Evolutionary conservation across 805 yeast species (phyloP).

Genomic region (Candida dendrica): DNA sequence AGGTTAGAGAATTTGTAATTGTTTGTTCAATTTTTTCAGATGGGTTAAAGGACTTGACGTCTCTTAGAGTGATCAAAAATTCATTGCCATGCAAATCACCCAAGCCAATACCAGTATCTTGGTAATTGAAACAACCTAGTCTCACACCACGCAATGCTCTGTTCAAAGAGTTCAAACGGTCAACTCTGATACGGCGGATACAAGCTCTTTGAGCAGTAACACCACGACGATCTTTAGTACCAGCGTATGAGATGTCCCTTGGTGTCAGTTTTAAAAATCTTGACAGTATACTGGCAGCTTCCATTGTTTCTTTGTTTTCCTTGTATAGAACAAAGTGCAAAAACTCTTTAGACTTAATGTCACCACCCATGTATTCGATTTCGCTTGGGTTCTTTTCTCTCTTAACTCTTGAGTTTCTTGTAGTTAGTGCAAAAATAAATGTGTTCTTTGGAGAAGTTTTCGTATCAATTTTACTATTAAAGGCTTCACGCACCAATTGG

Average conservation of each 20-base stretch:
- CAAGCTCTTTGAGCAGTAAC: constrained; percentile 84
- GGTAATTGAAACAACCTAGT: constrained; percentile 73
- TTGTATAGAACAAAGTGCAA: constrained; percentile 79
- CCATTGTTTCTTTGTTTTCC: constrained; percentile 97
- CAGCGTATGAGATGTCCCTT: constrained; percentile 72
- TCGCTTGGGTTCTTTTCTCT: constrained; percentile 29
- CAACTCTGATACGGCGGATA: constrained; percentile 60
- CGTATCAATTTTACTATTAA: constrained; percentile 70
- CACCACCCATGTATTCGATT: constrained; percentile 56
- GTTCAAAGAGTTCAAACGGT: constrained; percentile 70
- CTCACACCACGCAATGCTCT: constrained; percentile 68
- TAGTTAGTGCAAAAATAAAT: constrained; percentile 54
- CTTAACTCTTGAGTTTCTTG: constrained; percentile 30
- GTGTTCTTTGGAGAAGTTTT: constrained; percentile 63
- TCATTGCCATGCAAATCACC: constrained; percentile 90
- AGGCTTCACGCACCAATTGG: constrained; percentile 65
- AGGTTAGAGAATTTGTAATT: constrained; percentile 44
- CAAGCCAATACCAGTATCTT: constrained; percentile 51
- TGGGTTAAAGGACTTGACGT: constrained; percentile 39
- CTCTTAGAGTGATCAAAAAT: constrained; percentile 77
- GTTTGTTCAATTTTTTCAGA: constrained; percentile 33
- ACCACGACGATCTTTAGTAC: constrained; percentile 95
- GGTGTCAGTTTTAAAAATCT: constrained; percentile 71
- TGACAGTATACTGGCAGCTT: constrained; percentile 70
- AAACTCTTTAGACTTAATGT: constrained; percentile 67